A percentile compares a stretch with the other conserved stretches of the same genome.
phyloP scores from a whole-genome alignment of 2,329 filamentous ascomycete species.

The Penicillium expansum region DNA sequence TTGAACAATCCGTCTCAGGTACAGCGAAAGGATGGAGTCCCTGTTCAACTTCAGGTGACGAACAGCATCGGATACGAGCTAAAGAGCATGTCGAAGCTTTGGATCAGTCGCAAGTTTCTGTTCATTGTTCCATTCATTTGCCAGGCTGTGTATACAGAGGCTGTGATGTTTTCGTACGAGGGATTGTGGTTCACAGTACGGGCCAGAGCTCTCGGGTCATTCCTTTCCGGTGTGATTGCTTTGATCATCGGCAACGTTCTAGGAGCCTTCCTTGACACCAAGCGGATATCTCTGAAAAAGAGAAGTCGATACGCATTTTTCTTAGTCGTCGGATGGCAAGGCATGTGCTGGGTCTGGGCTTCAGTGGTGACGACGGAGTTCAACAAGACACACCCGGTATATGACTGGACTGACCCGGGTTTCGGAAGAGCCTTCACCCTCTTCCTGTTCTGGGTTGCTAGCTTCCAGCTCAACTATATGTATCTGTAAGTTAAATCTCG shows the following conservation, averaged over 20 bases:
- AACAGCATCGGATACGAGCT: slow-evolving; percentile 59
- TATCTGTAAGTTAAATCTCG: slow-evolving; percentile 53
- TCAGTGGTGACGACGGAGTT: slow-evolving; percentile 64
- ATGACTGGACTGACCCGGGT: slow-evolving; percentile 63
- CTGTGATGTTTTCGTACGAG: slow-evolving; percentile 70
- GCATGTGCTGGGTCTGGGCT: slow-evolving; percentile 71
- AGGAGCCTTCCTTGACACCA: slow-evolving; percentile 63
- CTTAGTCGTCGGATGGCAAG: slow-evolving; percentile 53
- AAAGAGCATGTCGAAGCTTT: slow-evolving; percentile 57
- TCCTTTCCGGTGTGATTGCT: slow-evolving; percentile 66
- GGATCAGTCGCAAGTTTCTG: slow-evolving; percentile 61
- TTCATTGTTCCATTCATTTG: slow-evolving; percentile 66
- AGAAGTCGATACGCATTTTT: slow-evolving; percentile 57
- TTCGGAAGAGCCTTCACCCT: slow-evolving; percentile 67
- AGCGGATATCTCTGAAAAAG: slow-evolving; percentile 52
- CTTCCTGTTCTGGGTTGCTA: slow-evolving; percentile 64
- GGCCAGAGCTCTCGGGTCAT: slow-evolving; percentile 66
- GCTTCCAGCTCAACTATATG: slow-evolving; percentile 72
- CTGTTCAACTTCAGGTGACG: slow-evolving; percentile 59
- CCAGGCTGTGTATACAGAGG: slow-evolving; percentile 68
- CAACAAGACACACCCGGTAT: slow-evolving; percentile 55
- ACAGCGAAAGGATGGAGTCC: slow-evolving; percentile 62
- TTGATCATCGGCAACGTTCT: slow-evolving; percentile 64
- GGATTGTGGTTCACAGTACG: slow-evolving; percentile 68
- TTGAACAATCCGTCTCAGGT: slow-evolving; percentile 62